phyloP scores from a whole-genome alignment of 805 yeast species.

The Monosporozyma aerobia region DNA sequence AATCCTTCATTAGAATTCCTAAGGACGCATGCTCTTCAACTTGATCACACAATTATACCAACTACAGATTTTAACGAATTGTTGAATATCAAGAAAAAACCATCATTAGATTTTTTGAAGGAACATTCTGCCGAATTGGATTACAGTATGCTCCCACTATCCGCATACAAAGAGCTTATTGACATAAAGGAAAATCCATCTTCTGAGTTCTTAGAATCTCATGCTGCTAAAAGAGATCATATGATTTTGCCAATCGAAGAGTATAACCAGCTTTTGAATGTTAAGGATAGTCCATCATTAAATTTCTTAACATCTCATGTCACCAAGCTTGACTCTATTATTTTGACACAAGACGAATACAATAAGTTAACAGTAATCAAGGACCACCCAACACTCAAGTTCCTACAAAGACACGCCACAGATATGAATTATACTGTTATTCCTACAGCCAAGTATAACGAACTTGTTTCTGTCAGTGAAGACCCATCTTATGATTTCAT shows the following conservation, averaged over 20 bases:
- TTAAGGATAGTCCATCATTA: constrained; percentile 5
- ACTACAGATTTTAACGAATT: not conserved
- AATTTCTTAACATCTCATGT: not conserved
- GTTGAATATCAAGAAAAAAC: not conserved
- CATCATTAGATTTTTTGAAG: constrained; percentile 5
- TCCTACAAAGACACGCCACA: not conserved
- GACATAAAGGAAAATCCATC: not conserved
- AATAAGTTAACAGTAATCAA: not conserved
- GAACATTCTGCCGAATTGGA: constrained; percentile 6
- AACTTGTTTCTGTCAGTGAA: not conserved
- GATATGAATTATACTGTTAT: constrained; percentile 1
- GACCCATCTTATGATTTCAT: constrained; percentile 13
- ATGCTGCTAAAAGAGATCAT: constrained; percentile 1
- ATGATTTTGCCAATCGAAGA: not conserved
- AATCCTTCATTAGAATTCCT: constrained; percentile 8
- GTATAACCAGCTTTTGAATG: not conserved
- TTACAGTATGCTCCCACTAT: not conserved
- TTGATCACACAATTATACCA: not conserved
- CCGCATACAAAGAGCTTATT: not conserved
- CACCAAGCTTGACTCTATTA: not conserved
- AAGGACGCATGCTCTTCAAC: not conserved
- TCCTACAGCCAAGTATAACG: constrained; percentile 9
- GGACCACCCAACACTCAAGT: not conserved
- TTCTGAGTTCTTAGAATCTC: constrained; percentile 3
- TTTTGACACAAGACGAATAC: constrained; percentile 1